A percentile compares a stretch with the other conserved stretches of the same genome.
These are phyloP conservation scores for Pseudocercospora fijiensis DNA, from an alignment of 2,329 filamentous ascomycete species.

Conservation along the genomic window DNA sequence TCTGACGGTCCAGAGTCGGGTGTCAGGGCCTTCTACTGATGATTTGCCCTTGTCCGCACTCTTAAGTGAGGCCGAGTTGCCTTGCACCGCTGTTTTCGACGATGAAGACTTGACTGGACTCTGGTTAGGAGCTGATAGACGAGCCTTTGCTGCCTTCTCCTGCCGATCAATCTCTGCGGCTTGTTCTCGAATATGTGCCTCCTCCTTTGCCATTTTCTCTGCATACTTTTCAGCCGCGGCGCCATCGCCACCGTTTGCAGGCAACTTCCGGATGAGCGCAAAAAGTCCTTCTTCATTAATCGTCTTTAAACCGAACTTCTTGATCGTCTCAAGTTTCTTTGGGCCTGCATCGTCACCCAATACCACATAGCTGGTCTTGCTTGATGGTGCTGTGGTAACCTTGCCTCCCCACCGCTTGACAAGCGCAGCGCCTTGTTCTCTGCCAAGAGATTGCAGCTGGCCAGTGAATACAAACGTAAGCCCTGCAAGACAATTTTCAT, in stretches of 20 bases:
- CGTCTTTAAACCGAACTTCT: conserved; percentile 75
- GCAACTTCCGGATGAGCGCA: conserved; percentile 75
- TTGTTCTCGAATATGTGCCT: conserved; percentile 75
- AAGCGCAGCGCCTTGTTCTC: conserved; percentile 79
- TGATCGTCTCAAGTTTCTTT: conserved; percentile 86
- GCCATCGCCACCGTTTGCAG: conserved; percentile 81
- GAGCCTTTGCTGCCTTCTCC: conserved; percentile 52
- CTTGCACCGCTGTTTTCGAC: conserved; percentile 1
- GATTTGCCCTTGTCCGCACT: conserved; percentile 37
- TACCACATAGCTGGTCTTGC: conserved; percentile 91
- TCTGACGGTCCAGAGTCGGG: conserved; percentile 87
- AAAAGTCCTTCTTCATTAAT: conserved; percentile 94
- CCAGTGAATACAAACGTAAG: conserved; percentile 95
- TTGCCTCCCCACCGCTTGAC: conserved; percentile 95
- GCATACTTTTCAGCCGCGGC: conserved; percentile 83
- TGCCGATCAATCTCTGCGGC: conserved; percentile 83
- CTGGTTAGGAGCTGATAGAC: conserved; percentile 46
- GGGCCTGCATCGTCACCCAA: conserved; percentile 89
- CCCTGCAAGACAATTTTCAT: conserved; percentile 85
- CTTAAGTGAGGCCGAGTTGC: conserved; percentile 38
- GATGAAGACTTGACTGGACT: conserved; percentile 39
- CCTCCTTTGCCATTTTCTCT: conserved; percentile 80
- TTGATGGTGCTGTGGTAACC: conserved; percentile 78
- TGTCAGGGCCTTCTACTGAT: conserved; percentile 49
- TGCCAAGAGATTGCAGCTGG: conserved; percentile 72